A percentile compares a stretch with the other conserved stretches of the same genome.
Conservation (phyloP, 768 basidiomycete species). For the Gloeopeniophorella convolvens region DNA sequence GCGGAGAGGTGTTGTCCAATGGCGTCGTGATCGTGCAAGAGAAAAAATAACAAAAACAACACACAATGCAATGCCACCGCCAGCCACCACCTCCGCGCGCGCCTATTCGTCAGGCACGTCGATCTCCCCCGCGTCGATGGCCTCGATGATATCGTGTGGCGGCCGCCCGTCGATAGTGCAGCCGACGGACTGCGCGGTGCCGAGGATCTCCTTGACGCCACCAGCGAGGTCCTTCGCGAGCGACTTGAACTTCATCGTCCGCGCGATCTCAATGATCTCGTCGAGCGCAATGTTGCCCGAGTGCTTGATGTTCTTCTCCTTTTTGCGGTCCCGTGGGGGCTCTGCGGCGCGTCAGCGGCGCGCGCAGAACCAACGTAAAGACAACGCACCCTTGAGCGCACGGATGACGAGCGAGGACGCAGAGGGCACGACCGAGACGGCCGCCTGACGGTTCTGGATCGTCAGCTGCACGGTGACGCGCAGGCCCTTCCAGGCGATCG, state of each 20-base stretch:
- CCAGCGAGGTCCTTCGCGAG: constrained; percentile 87
- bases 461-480: constrained; percentile 98
- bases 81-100: background rate
- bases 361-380: background rate
- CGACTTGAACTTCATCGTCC: constrained; percentile 93
- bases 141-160: constrained; percentile 90
- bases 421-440: constrained; percentile 93
- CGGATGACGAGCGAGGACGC: constrained; percentile 97
- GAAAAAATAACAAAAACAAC: constrained; percentile 11
- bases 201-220: constrained; percentile 94
- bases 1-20: constrained; percentile 4
- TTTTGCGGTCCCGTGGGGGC: constrained; percentile 98
- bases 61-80: constrained; percentile 4
- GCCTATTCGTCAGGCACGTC: constrained; percentile 81
- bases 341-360: constrained; percentile 44
- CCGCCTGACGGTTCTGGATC: constrained; percentile 99
- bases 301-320: constrained; percentile 99
- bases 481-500: constrained; percentile 97
- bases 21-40: constrained; percentile 7
- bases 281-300: constrained; percentile 88
- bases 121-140: constrained; percentile 75
- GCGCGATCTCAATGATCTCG: constrained; percentile 92
- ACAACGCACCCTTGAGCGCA: constrained; percentile 86
- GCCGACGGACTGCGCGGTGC: constrained; percentile 93
- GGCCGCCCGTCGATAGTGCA: constrained; percentile 94